Conservation (phyloP, 164 flowering plant genomes). For the Vitis rotundifolia region DNA sequence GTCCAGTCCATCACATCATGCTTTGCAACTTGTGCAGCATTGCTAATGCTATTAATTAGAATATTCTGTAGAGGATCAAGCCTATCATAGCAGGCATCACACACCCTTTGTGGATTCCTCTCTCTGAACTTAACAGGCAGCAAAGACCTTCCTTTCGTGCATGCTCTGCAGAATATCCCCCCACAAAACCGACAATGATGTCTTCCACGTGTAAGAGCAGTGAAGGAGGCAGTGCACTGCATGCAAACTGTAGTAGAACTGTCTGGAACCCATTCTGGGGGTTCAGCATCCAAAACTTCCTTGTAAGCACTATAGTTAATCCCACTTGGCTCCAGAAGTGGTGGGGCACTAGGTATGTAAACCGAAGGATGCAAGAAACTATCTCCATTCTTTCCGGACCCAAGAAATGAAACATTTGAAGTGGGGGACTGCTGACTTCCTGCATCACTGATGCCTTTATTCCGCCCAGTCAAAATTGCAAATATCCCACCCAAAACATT, state of each 20-base stretch:
- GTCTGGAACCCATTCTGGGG: slow-evolving; percentile 96
- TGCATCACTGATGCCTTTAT: slow-evolving; percentile 29
- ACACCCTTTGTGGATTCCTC: slow-evolving; percentile 91
- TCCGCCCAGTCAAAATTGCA: slow-evolving; percentile 73
- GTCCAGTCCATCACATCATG: slow-evolving; percentile 97
- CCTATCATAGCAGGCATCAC: slow-evolving; percentile 89
- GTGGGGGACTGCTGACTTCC: slow-evolving; percentile 26
- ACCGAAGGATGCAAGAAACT: slow-evolving; percentile 72
- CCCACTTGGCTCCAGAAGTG: slow-evolving; percentile 68
- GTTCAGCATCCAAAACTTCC: slow-evolving; percentile 82
- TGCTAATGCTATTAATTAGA: slow-evolving; percentile 75
- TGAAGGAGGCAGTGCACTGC: slow-evolving; percentile 85
- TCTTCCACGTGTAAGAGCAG: slow-evolving; percentile 84
- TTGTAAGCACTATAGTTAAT: slow-evolving; percentile 56
- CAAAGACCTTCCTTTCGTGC: slow-evolving; percentile 88
- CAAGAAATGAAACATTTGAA: slow-evolving; percentile 72
- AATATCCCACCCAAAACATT: slow-evolving; percentile 78
- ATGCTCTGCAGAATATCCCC: slow-evolving; percentile 77
- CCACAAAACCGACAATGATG: slow-evolving; percentile 99
- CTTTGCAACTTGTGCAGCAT: slow-evolving; percentile 81
- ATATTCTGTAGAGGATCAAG: slow-evolving; percentile 84
- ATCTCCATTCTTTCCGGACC: slow-evolving; percentile 82
- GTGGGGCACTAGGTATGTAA: slow-evolving; percentile 93
- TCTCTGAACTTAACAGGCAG: slow-evolving; percentile 89
- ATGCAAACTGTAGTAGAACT: slow-evolving; percentile 70